These are phyloP conservation scores for Backusella australiensis DNA, from an alignment of 192 early-diverging fungal genomes.

Conservation along the genomic window DNA sequence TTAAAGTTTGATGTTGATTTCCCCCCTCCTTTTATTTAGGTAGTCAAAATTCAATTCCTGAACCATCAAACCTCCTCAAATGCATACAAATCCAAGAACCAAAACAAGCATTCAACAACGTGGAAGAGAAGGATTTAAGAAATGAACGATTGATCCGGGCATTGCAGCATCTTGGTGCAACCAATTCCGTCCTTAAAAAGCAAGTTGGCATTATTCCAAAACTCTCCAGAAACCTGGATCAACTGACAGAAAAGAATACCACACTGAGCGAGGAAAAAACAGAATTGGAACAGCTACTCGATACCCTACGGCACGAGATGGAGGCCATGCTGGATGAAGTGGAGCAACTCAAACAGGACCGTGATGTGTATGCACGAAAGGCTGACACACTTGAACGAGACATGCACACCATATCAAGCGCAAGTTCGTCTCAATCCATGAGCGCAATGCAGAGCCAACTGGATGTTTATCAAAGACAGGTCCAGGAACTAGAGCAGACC, in stretches of 20 bases:
- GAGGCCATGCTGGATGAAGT: not conserved
- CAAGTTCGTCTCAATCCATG: not conserved
- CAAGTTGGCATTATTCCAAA: not conserved
- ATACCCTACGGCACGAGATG: not conserved
- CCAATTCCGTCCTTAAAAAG: not conserved
- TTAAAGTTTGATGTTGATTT: not conserved
- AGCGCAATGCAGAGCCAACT: not conserved
- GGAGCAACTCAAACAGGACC: not conserved
- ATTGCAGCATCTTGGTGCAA: not conserved
- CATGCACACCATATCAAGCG: not conserved
- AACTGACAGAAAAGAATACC: not conserved
- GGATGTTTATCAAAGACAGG: not conserved
- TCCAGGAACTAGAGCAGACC: not conserved
- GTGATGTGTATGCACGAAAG: not conserved
- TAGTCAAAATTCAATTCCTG: not conserved
- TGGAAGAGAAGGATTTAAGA: not conserved
- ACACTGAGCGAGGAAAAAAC: not conserved
- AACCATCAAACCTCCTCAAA: not conserved
- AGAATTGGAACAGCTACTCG: not conserved
- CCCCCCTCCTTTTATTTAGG: not conserved
- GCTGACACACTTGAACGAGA: not conserved
- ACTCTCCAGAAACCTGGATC: not conserved
- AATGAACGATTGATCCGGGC: not conserved
- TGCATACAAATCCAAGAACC: not conserved
- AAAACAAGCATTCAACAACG: not conserved